phyloP scores from a whole-genome alignment of 768 basidiomycete genomes.

The Leccinum ochraceum region DNA sequence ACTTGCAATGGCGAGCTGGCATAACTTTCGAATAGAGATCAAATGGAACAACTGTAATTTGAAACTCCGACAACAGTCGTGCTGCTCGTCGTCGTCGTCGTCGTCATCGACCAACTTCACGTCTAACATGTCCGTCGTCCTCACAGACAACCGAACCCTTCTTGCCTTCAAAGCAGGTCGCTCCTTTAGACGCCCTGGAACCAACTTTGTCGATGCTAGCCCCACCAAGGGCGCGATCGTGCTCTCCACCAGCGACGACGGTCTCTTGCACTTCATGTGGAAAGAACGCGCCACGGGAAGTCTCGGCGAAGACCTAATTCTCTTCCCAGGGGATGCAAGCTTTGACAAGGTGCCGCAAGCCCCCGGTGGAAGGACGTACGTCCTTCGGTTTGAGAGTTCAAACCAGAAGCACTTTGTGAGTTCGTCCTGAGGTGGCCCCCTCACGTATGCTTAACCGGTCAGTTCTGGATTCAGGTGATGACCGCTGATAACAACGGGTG shows the following conservation, averaged over 20 bases:
- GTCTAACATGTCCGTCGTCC: conserved; percentile 23
- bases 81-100: too few species aligned
- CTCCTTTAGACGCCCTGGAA: conserved; percentile 64
- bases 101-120: neutral
- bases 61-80: neutral
- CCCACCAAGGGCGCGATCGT: conserved; percentile 75
- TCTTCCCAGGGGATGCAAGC: conserved; percentile 84
- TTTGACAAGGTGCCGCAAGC: conserved; percentile 76
- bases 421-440: conserved; percentile 7
- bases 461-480: conserved; percentile 89
- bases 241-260: conserved; percentile 70
- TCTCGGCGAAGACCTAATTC: conserved; percentile 78
- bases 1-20: too few species aligned
- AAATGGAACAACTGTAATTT: neutral
- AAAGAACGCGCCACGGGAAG: conserved; percentile 64
- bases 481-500: neutral
- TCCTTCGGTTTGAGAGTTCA: conserved; percentile 90
- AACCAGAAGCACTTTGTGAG: conserved; percentile 87
- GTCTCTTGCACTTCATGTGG: conserved; percentile 78
- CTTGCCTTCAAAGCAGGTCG: conserved; percentile 70
- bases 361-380: conserved; percentile 68
- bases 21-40: too few species aligned
- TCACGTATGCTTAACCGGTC: neutral
- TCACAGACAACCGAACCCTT: conserved; percentile 33
- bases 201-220: conserved; percentile 67